phyloP scores from a whole-genome alignment of 495 filamentous ascomycete genomes.

The Lentithecium fluviatile region DNA sequence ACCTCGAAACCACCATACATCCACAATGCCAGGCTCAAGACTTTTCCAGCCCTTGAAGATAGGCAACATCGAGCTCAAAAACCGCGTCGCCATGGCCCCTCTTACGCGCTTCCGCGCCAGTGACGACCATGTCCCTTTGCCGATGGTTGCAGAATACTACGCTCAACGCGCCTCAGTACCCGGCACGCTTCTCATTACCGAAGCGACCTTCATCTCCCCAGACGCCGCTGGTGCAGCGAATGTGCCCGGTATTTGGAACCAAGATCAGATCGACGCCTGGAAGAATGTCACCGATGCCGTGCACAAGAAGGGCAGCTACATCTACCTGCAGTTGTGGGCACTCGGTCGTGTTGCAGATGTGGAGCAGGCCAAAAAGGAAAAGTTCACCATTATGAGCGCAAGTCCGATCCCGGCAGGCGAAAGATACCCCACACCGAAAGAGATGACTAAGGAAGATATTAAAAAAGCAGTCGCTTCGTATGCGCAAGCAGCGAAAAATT shows the following conservation, averaged over 20 bases:
- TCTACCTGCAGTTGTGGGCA: conserved; percentile 17
- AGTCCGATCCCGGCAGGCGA: conserved; percentile 14
- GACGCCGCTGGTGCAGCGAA: conserved; percentile 9
- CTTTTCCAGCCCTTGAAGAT: conserved; percentile 26
- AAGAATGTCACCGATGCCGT: conserved; percentile 16
- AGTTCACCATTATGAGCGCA: conserved; percentile 29
- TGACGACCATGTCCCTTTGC: conserved; percentile 45
- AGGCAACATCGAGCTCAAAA: conserved; percentile 17
- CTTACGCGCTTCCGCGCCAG: conserved; percentile 50
- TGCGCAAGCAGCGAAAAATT: not conserved
- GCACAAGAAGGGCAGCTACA: conserved; percentile 23
- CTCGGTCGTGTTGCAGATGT: conserved; percentile 43
- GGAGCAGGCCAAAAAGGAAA: conserved; percentile 44
- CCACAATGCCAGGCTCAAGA: not conserved
- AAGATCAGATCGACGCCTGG: conserved; percentile 23
- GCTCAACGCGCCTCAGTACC: conserved; percentile 54
- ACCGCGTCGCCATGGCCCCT: conserved; percentile 43
- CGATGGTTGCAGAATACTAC: conserved; percentile 57
- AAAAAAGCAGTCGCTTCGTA: conserved; percentile 3
- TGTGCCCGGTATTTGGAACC: conserved; percentile 16
- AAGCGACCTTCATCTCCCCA: conserved; percentile 61
- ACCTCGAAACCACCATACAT: not conserved
- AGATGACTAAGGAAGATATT: conserved; percentile 19
- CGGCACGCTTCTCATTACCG: conserved; percentile 62
- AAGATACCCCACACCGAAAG: conserved; percentile 1